Percentiles rank a stretch among this genome's conserved stretches.
Conservation (phyloP, 371 early-diverging fungal species). For the Synchytrium microbalum region DNA sequence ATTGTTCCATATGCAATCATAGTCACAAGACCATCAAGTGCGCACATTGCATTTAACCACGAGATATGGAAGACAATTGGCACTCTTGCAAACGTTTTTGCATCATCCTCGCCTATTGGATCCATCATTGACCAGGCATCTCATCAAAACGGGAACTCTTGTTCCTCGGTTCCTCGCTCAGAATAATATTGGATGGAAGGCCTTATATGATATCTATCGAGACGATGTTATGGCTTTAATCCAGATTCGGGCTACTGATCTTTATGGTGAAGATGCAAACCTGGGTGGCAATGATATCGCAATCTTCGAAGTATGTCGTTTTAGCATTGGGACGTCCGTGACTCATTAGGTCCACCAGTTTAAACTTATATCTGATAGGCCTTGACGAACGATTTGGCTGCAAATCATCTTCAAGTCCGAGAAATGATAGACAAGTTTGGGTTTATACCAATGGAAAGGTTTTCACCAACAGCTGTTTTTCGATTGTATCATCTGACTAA, state of each 20-base stretch:
- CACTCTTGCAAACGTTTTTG: not conserved
- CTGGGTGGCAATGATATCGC: slow-evolving; percentile 2
- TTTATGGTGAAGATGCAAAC: not conserved
- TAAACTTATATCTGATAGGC: not conserved
- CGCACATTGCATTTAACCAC: not conserved
- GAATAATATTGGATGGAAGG: not conserved
- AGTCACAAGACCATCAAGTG: not conserved
- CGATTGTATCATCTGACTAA: not conserved
- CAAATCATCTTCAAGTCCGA: not conserved
- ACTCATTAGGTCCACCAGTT: not conserved
- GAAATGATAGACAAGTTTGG: not conserved
- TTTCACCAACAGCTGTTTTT: not conserved
- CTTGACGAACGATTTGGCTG: slow-evolving; percentile 2
- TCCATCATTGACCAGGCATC: not conserved
- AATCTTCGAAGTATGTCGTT: not conserved
- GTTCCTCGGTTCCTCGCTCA: not conserved
- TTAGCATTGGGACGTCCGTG: not conserved
- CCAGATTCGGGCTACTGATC: not conserved
- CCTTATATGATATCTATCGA: not conserved
- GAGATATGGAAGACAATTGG: not conserved
- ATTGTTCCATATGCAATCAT: not conserved
- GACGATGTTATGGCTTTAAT: not conserved
- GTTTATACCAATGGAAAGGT: not conserved
- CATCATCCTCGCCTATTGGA: not conserved
- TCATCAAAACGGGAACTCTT: not conserved